These are phyloP conservation scores for Sporothrix phasma DNA, from an alignment of 2,329 filamentous ascomycete genomes.

Conservation along the genomic window DNA sequence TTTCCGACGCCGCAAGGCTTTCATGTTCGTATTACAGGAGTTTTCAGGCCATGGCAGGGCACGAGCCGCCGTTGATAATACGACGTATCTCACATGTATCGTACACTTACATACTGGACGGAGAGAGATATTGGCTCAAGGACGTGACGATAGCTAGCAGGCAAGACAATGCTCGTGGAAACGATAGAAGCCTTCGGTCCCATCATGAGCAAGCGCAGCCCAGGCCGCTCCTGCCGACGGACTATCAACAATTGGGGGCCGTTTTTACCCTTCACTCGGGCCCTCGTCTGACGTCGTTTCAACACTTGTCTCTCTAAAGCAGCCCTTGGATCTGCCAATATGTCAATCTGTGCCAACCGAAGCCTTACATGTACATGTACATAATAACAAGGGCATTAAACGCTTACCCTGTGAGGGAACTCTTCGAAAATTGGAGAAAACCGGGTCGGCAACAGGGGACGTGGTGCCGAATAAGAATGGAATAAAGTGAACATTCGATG, in stretches of 20 bases:
- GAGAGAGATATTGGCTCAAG: too few relatives aligned
- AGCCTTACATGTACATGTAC: too few relatives aligned
- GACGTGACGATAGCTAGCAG: neutral
- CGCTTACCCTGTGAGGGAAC: too few relatives aligned
- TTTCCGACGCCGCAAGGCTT: too few relatives aligned
- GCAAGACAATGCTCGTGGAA: neutral
- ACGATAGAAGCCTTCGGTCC: neutral
- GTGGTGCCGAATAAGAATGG: too few relatives aligned
- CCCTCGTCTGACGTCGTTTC: neutral
- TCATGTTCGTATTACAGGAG: too few relatives aligned
- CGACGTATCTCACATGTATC: too few relatives aligned
- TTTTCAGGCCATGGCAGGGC: neutral
- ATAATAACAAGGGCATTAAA: too few relatives aligned
- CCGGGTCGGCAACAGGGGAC: too few relatives aligned
- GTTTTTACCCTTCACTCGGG: slow-evolving; percentile 15
- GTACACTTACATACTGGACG: too few relatives aligned
- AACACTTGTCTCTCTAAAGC: neutral
- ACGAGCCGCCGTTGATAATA: neutral
- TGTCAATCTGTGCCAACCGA: slow-evolving; percentile 2
- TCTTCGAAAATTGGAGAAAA: too few relatives aligned
- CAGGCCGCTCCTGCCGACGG: neutral
- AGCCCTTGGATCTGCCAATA: slow-evolving; percentile 2
- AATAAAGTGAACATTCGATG: too few relatives aligned
- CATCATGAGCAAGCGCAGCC: neutral
- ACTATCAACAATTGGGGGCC: slow-evolving; percentile 11